A percentile compares a stretch with the other conserved stretches of the same genome.
phyloP scores from a whole-genome alignment of 1,284 basidiomycete species.

The Fistulina hepatica region DNA sequence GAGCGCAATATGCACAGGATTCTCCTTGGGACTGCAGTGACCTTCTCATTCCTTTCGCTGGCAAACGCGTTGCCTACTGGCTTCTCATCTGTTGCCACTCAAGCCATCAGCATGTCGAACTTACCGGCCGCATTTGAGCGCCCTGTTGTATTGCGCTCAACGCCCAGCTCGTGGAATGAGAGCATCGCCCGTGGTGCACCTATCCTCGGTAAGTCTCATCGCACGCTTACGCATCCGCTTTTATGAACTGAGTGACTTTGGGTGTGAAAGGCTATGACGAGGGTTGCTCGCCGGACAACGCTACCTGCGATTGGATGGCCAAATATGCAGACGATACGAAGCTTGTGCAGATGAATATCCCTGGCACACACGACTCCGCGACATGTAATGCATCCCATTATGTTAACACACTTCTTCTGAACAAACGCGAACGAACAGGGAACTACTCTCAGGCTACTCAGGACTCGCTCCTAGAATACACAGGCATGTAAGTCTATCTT shows the following conservation, averaged over 20 bases:
- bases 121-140: too few relatives aligned
- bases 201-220: conserved; percentile 10
- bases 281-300: conserved; percentile 8
- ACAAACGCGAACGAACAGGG: conserved; percentile 4
- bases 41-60: too few relatives aligned
- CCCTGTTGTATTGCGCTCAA: too few relatives aligned
- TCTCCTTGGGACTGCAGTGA: too few relatives aligned
- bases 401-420: too few relatives aligned
- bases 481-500: conserved; percentile 7
- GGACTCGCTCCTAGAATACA: conserved; percentile 11
- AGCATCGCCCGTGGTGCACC: conserved; percentile 11
- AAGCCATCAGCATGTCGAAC: too few relatives aligned
- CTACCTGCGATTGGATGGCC: conserved; percentile 14
- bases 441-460: conserved; percentile 14
- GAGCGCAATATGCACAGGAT: too few relatives aligned
- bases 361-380: conserved; percentile 12
- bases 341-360: conserved; percentile 12
- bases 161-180: too few relatives aligned
- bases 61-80: too few relatives aligned
- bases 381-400: too few relatives aligned
- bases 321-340: conserved; percentile 10
- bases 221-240: background rate
- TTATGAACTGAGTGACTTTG: background rate
- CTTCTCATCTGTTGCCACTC: too few relatives aligned
- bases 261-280: conserved; percentile 9